Percentiles rank a stretch among this genome's conserved stretches.
phyloP scores from a whole-genome alignment of 2,329 filamentous ascomycete genomes.

The Phyllachora maydis region DNA sequence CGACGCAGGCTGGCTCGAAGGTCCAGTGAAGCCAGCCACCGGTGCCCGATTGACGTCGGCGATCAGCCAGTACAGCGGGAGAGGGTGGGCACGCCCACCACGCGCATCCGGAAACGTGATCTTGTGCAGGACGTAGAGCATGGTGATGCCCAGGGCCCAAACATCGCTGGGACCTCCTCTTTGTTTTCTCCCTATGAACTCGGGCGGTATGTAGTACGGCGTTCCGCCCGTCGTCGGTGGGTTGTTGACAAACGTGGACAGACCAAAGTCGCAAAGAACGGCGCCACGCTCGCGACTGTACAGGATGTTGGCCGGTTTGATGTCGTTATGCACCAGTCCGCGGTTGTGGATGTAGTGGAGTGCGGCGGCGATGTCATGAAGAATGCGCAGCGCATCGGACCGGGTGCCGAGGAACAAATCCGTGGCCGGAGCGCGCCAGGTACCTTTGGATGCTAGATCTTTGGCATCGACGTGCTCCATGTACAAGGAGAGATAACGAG shows the following conservation, averaged over 20 bases:
- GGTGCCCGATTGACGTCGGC: conserved; percentile 24
- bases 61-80: conserved; percentile 35
- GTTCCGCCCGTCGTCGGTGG: conserved; percentile 31
- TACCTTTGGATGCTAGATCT: conserved; percentile 25
- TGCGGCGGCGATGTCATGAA: conserved; percentile 30
- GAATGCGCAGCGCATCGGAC: conserved; percentile 26
- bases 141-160: conserved; percentile 38
- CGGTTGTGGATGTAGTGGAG: conserved; percentile 33
- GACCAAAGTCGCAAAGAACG: conserved; percentile 38
- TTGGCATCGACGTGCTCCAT: conserved; percentile 39
- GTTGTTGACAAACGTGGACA: conserved; percentile 25
- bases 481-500: conserved; percentile 35
- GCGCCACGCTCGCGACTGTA: conserved; percentile 36
- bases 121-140: conserved; percentile 36
- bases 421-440: conserved; percentile 24
- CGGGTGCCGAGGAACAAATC: conserved; percentile 28
- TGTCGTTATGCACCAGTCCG: conserved; percentile 36
- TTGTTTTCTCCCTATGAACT: conserved; percentile 33
- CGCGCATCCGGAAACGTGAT: conserved; percentile 33
- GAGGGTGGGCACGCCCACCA: conserved; percentile 22
- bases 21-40: too few species aligned
- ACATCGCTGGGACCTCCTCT: conserved; percentile 34
- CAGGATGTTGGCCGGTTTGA: conserved; percentile 40
- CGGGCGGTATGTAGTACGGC: conserved; percentile 39
- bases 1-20: too few species aligned